Evolutionary conservation across 441 rosid species (phyloP), one percentile per base, ranked within the genome.

Genomic region (Viola pubescens): DNA sequence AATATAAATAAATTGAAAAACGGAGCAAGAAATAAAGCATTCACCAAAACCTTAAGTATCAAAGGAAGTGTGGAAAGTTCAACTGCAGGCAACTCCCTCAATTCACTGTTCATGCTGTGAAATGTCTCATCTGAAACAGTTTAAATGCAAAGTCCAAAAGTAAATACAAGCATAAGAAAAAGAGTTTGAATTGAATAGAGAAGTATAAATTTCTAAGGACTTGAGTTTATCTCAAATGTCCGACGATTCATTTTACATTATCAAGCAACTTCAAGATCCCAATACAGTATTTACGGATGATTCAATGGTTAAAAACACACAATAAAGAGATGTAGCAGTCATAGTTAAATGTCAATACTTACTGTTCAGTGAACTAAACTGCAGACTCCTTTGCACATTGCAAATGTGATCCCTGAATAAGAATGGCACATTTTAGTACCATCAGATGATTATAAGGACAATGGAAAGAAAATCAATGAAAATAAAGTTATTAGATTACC

Each of bases 51-150:
- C 99, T 94, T 94, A 65, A 88, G 89, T 64, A 94, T 78, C 68
- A 87, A 65, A 56, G 92, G 97, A 69, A 94, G 99, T 34, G 94
- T 82, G 47, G 98, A 83, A 75, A 91, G 96, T 73, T 94, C 99
- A 71, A 94, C 86, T 4, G 90, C 80, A 59, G 99, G 99, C 73
- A 94, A 80, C 71, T 94, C 99, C 81, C 89, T 84, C 78, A 94
- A 76, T 64, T 87, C 97, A 60, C 89, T 91, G 68, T 79, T 82
- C 72, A 82, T 73, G 70, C 79, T 74, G 70, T 85, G 98, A 79
- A 85, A 91, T 64, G 97, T 78, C 71, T 91, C 95, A 44, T 63
- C 99, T 94, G 87, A 51, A 40, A 52, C 42, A 43, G 14, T 59
- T 46, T 42, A 16, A 51, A 47, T 46, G 39, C 42, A 56, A n/a